Base-by-base conservation (phyloP, 1,284 basidiomycete genomes). In the Porphyrellus sp. region DNA sequence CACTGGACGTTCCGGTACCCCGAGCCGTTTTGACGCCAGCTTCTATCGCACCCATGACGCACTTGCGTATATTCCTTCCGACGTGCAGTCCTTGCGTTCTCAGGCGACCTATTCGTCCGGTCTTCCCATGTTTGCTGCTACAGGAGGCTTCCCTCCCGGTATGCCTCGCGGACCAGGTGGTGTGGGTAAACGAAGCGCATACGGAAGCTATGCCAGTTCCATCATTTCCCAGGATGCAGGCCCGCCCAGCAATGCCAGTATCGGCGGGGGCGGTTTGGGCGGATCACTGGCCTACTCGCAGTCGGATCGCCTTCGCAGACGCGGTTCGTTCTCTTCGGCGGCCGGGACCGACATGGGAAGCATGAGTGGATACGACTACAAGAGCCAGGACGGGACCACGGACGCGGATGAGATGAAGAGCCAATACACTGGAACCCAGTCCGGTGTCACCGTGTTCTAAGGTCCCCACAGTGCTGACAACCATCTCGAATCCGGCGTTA, bases 31-130 rank as follows among this genome's bases (percentile, higher is more conserved):
- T 71, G 95, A 98, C 68, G 80, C 91, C 39, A 87, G 86, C 65
- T 99, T 97, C 77, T 98, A 95, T 70, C 86, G 94, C 51, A 93
- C 92, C 0, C 95, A 98, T 72, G 95, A 98, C 67, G 84, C 94
- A 0, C 79, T 98, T 54, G 86, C 91, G 8, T 98, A 95, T 70
- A 96, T 98, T 57, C 94, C 95, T 2, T 91, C 92, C 18, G 96
- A 98, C 64, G 90, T 87, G 13, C 94, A 96, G 68, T 96, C 93
- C 6, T 80, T 97, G 33, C 87, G 93, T 51, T 96, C 93, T 7
- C 95, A 97, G 71, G 93, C 93, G 0, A 94, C 92, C 0, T 95
- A 94, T 67, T 87, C 89, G 3, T 94, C 92, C 9, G 91, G 90
- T 20, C 75, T 97, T 46, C 94, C 94, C 2, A 82, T 91, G 73